Evolutionary conservation across 2,329 filamentous ascomycete species (phyloP).

Genomic region (Fusarium humuli): DNA sequence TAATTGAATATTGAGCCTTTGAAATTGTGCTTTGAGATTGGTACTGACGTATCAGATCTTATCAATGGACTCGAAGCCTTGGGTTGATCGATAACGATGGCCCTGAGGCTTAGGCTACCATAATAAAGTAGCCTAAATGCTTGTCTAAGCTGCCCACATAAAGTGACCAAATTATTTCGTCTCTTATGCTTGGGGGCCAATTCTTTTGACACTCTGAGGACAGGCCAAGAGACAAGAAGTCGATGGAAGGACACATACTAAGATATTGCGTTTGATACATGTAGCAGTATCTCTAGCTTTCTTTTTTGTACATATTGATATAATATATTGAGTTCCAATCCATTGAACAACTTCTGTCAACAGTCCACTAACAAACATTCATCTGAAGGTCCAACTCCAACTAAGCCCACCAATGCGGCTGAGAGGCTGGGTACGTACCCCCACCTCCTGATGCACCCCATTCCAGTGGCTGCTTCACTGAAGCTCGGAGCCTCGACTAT

Average conservation of each 20-base stretch:
- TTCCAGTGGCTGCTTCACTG: conserved; percentile 21
- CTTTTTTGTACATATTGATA: background rate
- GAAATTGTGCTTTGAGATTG: background rate
- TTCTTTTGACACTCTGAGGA: too few relatives aligned
- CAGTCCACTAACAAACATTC: background rate
- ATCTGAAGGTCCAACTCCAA: background rate
- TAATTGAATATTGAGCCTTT: background rate
- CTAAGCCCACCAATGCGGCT: conserved; percentile 13
- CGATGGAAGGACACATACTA: background rate
- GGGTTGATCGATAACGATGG: background rate
- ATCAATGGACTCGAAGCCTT: background rate
- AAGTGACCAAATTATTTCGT: too few relatives aligned
- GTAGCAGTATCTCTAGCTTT: background rate
- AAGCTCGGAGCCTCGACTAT: conserved; percentile 3
- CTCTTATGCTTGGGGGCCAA: too few relatives aligned
- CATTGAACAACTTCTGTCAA: background rate
- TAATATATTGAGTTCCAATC: background rate
- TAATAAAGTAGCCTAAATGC: too few relatives aligned
- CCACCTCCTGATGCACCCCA: conserved; percentile 33
- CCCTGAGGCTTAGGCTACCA: too few relatives aligned
- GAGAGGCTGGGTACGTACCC: conserved; percentile 43
- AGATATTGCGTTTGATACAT: background rate
- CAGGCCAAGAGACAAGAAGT: background rate
- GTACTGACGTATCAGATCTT: background rate
- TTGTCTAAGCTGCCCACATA: too few relatives aligned